Evolutionary conservation across 768 basidiomycete genomes (phyloP), one percentile per base, ranked within the genome.

Genomic region (Termitomyces sp.): DNA sequence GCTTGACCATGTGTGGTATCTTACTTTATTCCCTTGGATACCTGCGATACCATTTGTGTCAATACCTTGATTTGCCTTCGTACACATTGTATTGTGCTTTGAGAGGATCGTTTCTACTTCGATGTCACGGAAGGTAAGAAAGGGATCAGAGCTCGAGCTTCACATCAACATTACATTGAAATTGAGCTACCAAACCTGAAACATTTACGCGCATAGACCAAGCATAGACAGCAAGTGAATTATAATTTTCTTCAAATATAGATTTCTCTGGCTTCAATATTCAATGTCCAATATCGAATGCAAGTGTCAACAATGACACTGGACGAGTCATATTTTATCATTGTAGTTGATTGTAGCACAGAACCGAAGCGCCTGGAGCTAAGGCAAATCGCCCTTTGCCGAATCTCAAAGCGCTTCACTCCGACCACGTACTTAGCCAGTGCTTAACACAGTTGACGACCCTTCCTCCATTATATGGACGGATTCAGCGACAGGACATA

Each of bases 401-500:
- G 55, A 44, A 54, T 44, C n/a, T 32, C 35, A 35, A 36, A 48
- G 45, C 33, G 15, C 38, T 50, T 50, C 49, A 51, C 55, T 61
- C 55, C 60, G 55, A 57, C 55, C 33, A 44, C 58, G 38, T 38
- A 42, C 55, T 24, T 32, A 8, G 16, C 16, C 36, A 18, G 45
- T 36, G 20, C 20, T 35, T 39, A 39, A 24, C 49, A 24, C 51
- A 20, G 7, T 60, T 59, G 20, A 49, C 65, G 57, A 50, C 58
- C 58, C 51, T 49, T 28, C 53, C 45, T 59, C 18, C 16, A 15
- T 18, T 44, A 13, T 60, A 81, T 80, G 80, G 75, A 75, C 58
- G 73, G 69, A 66, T 76, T 75, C 66, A 78, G 73, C 62, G 75
- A 78, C 61, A 68, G 72, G 32, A 73, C 71, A 18, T 76, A 78